These are phyloP conservation scores for Solanum chiquidenum DNA, from an alignment of 257 asterid species.

Conservation along the genomic window DNA sequence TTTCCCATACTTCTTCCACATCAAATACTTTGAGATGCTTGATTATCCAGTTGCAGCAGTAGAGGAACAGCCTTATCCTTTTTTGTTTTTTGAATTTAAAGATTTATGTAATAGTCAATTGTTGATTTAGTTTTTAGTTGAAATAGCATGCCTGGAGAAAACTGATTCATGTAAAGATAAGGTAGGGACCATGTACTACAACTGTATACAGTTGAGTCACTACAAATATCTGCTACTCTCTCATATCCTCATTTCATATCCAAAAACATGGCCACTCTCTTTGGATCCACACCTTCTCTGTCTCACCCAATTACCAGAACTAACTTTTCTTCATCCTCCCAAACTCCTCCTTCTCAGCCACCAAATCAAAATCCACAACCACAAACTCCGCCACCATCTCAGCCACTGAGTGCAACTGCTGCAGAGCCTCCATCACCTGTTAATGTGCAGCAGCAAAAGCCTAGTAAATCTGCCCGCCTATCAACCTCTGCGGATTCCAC, in stretches of 20 bases:
- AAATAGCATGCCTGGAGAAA: not conserved
- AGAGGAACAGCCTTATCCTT: not conserved
- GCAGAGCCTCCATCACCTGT: constrained; percentile 16
- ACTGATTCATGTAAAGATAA: constrained; percentile 27
- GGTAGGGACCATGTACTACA: constrained; percentile 35
- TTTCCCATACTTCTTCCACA: constrained; percentile 2
- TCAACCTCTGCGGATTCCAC: constrained; percentile 48
- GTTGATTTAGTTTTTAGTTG: not conserved
- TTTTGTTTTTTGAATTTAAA: not conserved
- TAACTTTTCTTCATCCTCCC: constrained; percentile 42
- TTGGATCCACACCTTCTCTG: constrained; percentile 43
- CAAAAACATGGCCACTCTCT: constrained; percentile 50
- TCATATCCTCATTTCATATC: constrained; percentile 1
- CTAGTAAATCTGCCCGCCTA: constrained; percentile 5
- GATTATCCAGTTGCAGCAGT: not conserved
- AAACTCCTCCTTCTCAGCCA: constrained; percentile 27
- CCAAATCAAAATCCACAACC: constrained; percentile 27
- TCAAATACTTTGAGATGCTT: not conserved
- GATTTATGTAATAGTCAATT: not conserved
- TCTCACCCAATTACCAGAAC: constrained; percentile 42
- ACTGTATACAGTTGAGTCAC: not conserved
- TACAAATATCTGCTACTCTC: constrained; percentile 12
- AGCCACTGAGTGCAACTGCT: constrained; percentile 18
- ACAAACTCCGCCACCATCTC: constrained; percentile 17
- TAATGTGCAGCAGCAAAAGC: constrained; percentile 20